Percentiles rank a stretch among this genome's conserved stretches.
phyloP scores from a whole-genome alignment of 352 stramenopile species.

The Pythium aphanidermatum region DNA sequence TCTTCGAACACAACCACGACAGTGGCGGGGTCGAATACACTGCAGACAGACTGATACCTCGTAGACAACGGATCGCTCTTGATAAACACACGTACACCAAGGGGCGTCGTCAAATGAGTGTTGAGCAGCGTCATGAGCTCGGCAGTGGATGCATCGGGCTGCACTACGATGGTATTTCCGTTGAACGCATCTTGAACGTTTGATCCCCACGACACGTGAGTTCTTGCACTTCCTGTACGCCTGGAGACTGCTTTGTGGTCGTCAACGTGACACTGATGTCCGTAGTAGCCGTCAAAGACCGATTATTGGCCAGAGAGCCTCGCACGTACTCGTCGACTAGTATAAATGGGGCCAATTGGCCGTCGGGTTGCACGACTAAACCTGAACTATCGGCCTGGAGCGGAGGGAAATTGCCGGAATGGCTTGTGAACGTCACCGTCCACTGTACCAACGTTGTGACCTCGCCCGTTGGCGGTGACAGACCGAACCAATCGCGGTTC shows the following conservation, averaged over 20 bases:
- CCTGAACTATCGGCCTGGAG: slow-evolving; percentile 37
- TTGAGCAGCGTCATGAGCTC: slow-evolving; percentile 54
- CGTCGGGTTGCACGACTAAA: slow-evolving; percentile 35
- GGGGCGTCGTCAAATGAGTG: slow-evolving; percentile 26
- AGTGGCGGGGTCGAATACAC: slow-evolving; percentile 24
- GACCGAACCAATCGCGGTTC: slow-evolving; percentile 59
- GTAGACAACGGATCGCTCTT: slow-evolving; percentile 18
- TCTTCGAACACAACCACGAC: slow-evolving; percentile 68
- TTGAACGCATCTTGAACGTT: slow-evolving; percentile 47
- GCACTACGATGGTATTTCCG: slow-evolving; percentile 16
- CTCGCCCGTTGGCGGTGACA: slow-evolving; percentile 28
- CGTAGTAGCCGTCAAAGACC: slow-evolving; percentile 41
- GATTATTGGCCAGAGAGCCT: slow-evolving; percentile 66
- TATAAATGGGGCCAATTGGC: slow-evolving; percentile 48
- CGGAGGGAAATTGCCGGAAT: slow-evolving; percentile 43
- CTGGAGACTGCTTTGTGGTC: slow-evolving; percentile 48
- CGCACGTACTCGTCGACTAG: slow-evolving; percentile 40
- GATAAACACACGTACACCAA: slow-evolving; percentile 39
- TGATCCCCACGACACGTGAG: slow-evolving; percentile 41
- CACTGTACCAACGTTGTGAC: slow-evolving; percentile 56
- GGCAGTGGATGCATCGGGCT: slow-evolving; percentile 33
- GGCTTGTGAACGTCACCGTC: slow-evolving; percentile 56
- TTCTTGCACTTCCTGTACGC: slow-evolving; percentile 65
- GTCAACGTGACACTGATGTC: slow-evolving; percentile 45
- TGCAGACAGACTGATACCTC: slow-evolving; percentile 54